These are phyloP conservation scores for Ceratocystiopsis brevicomis DNA, from an alignment of 2,329 filamentous ascomycete genomes.

Conservation along the genomic window DNA sequence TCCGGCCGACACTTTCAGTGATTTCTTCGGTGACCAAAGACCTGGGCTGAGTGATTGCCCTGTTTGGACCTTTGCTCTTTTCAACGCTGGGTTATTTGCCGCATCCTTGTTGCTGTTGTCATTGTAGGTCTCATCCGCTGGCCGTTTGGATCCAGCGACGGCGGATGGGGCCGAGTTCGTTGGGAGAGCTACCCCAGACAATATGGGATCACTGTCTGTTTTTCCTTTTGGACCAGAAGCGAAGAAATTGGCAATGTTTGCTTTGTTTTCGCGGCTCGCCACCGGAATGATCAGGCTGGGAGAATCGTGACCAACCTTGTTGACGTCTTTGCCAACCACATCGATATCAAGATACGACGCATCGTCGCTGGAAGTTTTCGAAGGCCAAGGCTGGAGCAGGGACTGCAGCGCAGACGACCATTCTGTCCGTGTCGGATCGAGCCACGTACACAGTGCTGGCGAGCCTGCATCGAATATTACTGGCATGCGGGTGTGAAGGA, in stretches of 20 bases:
- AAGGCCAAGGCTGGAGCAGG: conserved; percentile 44
- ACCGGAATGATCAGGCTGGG: conserved; percentile 67
- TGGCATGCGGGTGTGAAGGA: conserved; percentile 90
- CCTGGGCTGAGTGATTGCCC: too few species aligned
- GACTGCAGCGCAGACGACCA: conserved; percentile 68
- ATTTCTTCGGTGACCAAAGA: too few species aligned
- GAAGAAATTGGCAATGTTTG: conserved; percentile 90
- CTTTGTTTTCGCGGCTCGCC: conserved; percentile 72
- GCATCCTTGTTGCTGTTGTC: too few species aligned
- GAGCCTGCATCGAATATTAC: conserved; percentile 69
- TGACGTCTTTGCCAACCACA: conserved; percentile 71
- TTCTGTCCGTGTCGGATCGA: conserved; percentile 50
- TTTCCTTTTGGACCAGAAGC: conserved; percentile 30
- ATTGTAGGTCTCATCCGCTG: too few species aligned
- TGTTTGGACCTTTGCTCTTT: too few species aligned
- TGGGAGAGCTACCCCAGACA: too few species aligned
- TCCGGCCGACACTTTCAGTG: too few species aligned
- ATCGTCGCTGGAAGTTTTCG: conserved; percentile 26
- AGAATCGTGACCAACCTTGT: conserved; percentile 85
- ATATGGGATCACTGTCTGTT: conserved; percentile 14
- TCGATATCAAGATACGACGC: conserved; percentile 38
- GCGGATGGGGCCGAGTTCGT: too few species aligned
- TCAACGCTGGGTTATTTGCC: too few species aligned
- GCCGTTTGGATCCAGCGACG: too few species aligned
- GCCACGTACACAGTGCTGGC: conserved; percentile 51